These are phyloP conservation scores for Cladosporium austrohemisphaericum DNA, from an alignment of 2,329 filamentous ascomycete species.

Conservation along the genomic window DNA sequence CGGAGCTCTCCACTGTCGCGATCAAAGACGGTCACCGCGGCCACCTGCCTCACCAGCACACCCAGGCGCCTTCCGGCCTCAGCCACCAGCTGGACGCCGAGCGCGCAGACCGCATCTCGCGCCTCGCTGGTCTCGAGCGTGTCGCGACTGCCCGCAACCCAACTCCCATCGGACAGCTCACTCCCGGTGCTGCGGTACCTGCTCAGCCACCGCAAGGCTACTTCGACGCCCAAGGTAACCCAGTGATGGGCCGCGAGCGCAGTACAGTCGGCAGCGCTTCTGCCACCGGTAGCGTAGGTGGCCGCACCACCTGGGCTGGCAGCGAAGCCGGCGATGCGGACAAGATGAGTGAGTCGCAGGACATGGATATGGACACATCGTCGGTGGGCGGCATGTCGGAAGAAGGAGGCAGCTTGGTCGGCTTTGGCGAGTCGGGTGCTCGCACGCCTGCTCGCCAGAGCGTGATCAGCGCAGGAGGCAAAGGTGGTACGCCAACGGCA, in stretches of 20 bases:
- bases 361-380: constrained; percentile 47
- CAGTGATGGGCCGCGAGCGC: constrained; percentile 64
- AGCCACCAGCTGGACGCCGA: constrained; percentile 73
- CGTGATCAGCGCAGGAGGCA: constrained; percentile 71
- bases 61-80: constrained; percentile 52
- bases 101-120: constrained; percentile 90
- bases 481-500: constrained; percentile 31
- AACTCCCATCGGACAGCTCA: constrained; percentile 38
- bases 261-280: constrained; percentile 90
- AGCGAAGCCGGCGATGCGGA: constrained; percentile 62
- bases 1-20: constrained; percentile 84
- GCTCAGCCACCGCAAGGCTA: constrained; percentile 58
- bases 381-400: constrained; percentile 79
- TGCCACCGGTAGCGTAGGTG: constrained; percentile 74
- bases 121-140: constrained; percentile 84
- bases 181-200: constrained; percentile 47
- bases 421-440: constrained; percentile 80
- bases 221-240: constrained; percentile 72
- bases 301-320: constrained; percentile 65
- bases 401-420: constrained; percentile 80
- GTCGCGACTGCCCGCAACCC: constrained; percentile 68
- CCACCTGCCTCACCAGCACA: constrained; percentile 60
- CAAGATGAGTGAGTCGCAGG: constrained; percentile 60
- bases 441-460: constrained; percentile 54
- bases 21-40: constrained; percentile 96